phyloP scores from a whole-genome alignment of 1,284 basidiomycete genomes.

The Pterulicium gracile region DNA sequence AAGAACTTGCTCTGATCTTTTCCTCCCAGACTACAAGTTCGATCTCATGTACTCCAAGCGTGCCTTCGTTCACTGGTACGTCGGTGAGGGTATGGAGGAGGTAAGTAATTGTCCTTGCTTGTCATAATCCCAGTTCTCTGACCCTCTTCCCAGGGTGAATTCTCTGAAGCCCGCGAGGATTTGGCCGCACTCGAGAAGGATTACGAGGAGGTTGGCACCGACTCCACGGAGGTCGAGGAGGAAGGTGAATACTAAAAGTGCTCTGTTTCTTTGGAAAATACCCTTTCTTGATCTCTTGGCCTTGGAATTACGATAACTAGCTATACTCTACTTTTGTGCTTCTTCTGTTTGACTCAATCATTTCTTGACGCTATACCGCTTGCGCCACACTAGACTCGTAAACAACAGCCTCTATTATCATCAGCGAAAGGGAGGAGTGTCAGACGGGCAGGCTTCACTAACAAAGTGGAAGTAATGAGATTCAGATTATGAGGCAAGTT shows the following conservation, averaged over 20 bases:
- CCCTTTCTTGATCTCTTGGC: not conserved
- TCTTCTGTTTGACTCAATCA: no score
- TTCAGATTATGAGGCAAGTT: no score
- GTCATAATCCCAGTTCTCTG: constrained; percentile 5
- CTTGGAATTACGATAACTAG: constrained; percentile 3
- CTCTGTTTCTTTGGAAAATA: not conserved
- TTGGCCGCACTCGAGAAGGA: constrained; percentile 95
- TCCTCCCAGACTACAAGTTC: constrained; percentile 83
- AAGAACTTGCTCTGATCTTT: not conserved
- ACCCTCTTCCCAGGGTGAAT: constrained; percentile 58
- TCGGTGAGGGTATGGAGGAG: constrained; percentile 99
- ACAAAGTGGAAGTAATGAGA: no score
- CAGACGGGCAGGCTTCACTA: no score
- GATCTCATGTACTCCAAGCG: constrained; percentile 96
- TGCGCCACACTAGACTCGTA: no score
- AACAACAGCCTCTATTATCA: no score
- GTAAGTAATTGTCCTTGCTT: constrained; percentile 16
- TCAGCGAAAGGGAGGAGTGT: no score
- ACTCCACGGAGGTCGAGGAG: constrained; percentile 79
- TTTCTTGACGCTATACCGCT: no score
- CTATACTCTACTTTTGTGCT: not conserved
- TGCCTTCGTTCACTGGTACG: constrained; percentile 97
- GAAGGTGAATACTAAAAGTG: constrained; percentile 63
- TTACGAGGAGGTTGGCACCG: constrained; percentile 91
- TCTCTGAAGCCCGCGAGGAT: constrained; percentile 96